A percentile compares a stretch with the other conserved stretches of the same genome.
Evolutionary conservation across 768 basidiomycete genomes (phyloP).

Genomic region (Clathrus columnatus): DNA sequence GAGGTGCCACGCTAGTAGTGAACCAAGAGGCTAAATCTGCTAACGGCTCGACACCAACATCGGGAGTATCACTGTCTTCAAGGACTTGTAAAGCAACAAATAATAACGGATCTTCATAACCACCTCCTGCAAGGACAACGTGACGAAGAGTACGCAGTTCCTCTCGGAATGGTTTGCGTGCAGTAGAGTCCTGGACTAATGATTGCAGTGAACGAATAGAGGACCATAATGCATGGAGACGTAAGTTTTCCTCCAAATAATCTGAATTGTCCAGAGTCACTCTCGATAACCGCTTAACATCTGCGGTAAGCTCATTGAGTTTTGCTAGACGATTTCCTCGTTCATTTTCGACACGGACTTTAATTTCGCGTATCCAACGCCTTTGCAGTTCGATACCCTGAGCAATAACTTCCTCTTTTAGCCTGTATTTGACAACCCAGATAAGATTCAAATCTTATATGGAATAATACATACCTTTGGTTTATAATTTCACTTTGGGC

Average conservation of each 20-base stretch:
- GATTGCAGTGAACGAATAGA: constrained; percentile 74
- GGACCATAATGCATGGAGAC: constrained; percentile 87
- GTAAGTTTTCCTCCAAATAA: constrained; percentile 89
- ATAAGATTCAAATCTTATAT: neutral
- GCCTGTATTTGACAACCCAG: constrained; percentile 47
- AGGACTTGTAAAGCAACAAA: constrained; percentile 58
- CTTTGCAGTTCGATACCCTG: constrained; percentile 97
- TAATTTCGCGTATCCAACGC: constrained; percentile 93
- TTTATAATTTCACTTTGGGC: constrained; percentile 91
- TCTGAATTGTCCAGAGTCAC: constrained; percentile 85
- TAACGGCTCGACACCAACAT: constrained; percentile 79
- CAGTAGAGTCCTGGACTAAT: constrained; percentile 53
- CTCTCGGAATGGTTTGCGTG: constrained; percentile 77
- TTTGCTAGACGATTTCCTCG: constrained; percentile 92
- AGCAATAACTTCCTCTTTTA: constrained; percentile 90
- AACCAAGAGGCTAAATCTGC: constrained; percentile 92
- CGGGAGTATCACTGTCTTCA: constrained; percentile 65
- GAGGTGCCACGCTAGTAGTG: constrained; percentile 69
- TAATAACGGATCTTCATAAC: constrained; percentile 62
- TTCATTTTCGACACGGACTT: constrained; percentile 91
- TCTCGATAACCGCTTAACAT: constrained; percentile 84
- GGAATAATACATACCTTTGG: constrained; percentile 55
- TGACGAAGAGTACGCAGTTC: constrained; percentile 80
- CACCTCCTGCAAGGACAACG: constrained; percentile 39
- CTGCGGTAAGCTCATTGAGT: constrained; percentile 85